Percentiles rank a stretch among this genome's conserved stretches.
Conservation (phyloP, 2,329 filamentous ascomycete genomes). For the Trichoderma koningiopsis region DNA sequence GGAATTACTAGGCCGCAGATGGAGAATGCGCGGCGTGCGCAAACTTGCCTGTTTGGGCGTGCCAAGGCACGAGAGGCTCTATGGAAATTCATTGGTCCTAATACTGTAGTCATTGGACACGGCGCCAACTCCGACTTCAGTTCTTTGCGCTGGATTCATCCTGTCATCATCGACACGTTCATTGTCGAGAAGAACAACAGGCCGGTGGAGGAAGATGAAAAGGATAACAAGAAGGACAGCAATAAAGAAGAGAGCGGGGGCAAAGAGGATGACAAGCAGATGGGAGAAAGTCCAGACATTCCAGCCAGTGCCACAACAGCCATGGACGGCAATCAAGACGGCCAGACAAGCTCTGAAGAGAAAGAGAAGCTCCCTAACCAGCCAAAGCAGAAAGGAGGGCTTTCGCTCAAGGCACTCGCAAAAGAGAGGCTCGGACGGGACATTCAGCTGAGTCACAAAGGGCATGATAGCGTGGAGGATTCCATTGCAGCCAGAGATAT, state of each 20-base stretch:
- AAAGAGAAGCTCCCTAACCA: conserved; percentile 22
- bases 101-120: conserved; percentile 54
- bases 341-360: not conserved
- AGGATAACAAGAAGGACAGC: conserved; percentile 23
- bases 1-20: conserved; percentile 49
- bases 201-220: conserved; percentile 23
- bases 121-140: conserved; percentile 46
- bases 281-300: not conserved
- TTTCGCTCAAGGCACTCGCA: conserved; percentile 46
- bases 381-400: conserved; percentile 27
- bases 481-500: conserved; percentile 48
- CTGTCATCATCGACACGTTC: conserved; percentile 49
- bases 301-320: not conserved
- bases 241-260: conserved; percentile 21
- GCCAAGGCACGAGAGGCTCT: conserved; percentile 46
- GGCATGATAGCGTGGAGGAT: conserved; percentile 51
- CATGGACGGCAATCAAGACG: not conserved
- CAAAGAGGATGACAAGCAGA: conserved; percentile 21
- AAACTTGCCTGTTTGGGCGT: conserved; percentile 45
- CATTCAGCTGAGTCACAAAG: conserved; percentile 42
- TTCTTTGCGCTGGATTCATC: conserved; percentile 52
- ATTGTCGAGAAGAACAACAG: conserved; percentile 35
- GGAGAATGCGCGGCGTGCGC: conserved; percentile 37
- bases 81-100: conserved; percentile 47
- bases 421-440: conserved; percentile 40